Evolutionary conservation across 129 eudicot species (phyloP).

Genomic region (Escallonia rubra): DNA sequence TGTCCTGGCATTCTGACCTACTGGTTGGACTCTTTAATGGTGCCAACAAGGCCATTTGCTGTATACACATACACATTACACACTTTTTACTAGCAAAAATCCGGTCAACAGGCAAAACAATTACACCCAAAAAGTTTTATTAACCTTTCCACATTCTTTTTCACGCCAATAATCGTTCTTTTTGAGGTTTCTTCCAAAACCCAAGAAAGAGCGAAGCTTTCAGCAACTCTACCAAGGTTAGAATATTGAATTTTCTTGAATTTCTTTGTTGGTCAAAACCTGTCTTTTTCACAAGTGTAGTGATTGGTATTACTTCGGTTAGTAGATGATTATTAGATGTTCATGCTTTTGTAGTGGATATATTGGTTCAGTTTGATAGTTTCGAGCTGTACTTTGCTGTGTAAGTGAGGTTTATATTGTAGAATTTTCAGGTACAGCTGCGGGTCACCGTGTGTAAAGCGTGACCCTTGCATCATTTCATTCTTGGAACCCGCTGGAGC

Average conservation of each 20-base stretch:
- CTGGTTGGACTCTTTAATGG: not conserved
- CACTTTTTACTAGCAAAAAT: no score
- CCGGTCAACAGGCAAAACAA: no score
- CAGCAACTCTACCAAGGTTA: not conserved
- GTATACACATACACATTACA: not conserved
- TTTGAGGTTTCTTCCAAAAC: not conserved
- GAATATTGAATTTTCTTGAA: not conserved
- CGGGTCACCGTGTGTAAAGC: conserved; percentile 1
- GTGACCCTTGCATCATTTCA: conserved; percentile 4
- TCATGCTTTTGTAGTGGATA: not conserved
- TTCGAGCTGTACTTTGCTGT: not conserved
- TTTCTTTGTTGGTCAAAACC: not conserved
- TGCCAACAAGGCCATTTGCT: not conserved
- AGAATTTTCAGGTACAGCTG: not conserved
- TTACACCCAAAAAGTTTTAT: no score
- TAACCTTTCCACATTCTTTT: no score
- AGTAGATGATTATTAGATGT: not conserved
- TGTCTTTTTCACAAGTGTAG: not conserved
- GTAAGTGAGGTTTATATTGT: not conserved
- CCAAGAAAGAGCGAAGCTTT: not conserved
- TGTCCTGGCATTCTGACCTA: no score
- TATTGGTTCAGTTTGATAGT: conserved; percentile 1
- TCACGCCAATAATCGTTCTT: no score
- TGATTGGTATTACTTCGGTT: not conserved
- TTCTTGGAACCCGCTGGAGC: conserved; percentile 6